These are phyloP conservation scores for Aurantiochytrium sp. DNA, from an alignment of 108 stramenopile species.

Conservation along the genomic window DNA sequence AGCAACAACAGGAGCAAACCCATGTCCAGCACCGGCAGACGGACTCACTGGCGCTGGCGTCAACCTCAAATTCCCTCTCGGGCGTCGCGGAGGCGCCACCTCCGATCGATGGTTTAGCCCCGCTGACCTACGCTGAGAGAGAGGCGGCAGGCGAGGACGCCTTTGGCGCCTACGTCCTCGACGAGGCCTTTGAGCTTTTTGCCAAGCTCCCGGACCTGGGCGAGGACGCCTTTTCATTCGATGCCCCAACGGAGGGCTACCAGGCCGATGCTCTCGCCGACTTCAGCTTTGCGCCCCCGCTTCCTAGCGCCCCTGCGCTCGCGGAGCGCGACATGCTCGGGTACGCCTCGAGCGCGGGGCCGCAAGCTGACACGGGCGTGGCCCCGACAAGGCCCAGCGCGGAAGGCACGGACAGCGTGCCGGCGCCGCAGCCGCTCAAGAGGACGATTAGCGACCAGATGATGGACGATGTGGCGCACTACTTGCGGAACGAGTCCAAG, in stretches of 20 bases:
- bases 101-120: neutral
- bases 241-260: neutral
- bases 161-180: neutral
- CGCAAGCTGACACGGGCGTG: too few species aligned
- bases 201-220: neutral
- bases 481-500: neutral
- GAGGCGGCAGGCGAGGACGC: neutral
- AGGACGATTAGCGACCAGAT: conserved; percentile 7
- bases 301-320: too few species aligned
- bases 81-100: too few species aligned
- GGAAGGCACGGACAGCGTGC: neutral
- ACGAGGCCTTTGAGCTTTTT: neutral
- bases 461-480: neutral
- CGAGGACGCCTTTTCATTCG: neutral
- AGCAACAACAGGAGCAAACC: neutral
- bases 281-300: too few species aligned
- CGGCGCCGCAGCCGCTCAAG: neutral
- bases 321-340: too few species aligned
- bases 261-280: neutral
- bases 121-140: neutral
- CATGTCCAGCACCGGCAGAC: neutral
- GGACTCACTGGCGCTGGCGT: too few species aligned
- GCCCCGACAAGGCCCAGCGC: too few species aligned
- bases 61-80: too few species aligned
- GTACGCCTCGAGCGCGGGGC: too few species aligned